phyloP scores from a whole-genome alignment of 495 filamentous ascomycete species.

The Lophium mytilinum region DNA sequence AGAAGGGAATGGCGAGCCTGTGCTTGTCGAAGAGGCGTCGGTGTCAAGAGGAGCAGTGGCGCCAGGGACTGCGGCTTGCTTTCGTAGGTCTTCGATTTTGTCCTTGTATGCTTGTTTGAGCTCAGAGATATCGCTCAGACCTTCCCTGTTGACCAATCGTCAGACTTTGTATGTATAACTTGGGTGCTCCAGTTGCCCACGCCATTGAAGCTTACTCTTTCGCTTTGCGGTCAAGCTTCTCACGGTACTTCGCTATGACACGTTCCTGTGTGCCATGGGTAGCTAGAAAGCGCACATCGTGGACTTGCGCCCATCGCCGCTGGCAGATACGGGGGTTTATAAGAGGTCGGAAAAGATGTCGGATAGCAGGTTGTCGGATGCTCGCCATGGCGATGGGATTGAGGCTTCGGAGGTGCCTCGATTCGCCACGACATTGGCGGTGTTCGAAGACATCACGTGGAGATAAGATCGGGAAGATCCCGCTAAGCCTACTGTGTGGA shows the following conservation, averaged over 20 bases:
- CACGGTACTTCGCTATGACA: slow-evolving; percentile 74
- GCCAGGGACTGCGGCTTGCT: slow-evolving; percentile 49
- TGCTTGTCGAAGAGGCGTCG: slow-evolving; percentile 16
- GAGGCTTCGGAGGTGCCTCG: too few relatives aligned
- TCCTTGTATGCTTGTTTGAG: slow-evolving; percentile 76
- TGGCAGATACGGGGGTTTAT: slow-evolving; percentile 39
- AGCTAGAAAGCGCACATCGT: slow-evolving; percentile 83
- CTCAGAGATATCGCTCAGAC: slow-evolving; percentile 62
- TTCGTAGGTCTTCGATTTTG: slow-evolving; percentile 61
- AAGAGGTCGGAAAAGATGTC: slow-evolving; percentile 24
- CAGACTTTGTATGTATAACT: background rate
- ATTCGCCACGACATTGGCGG: too few relatives aligned
- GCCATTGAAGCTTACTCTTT: slow-evolving; percentile 46
- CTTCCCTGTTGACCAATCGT: slow-evolving; percentile 46
- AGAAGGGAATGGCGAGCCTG: slow-evolving; percentile 3
- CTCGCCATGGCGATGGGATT: slow-evolving; percentile 1
- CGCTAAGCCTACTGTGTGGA: too few relatives aligned
- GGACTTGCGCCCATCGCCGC: slow-evolving; percentile 81
- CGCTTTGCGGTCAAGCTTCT: slow-evolving; percentile 79
- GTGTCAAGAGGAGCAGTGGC: slow-evolving; percentile 39
- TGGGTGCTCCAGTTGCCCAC: background rate
- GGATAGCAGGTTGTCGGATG: slow-evolving; percentile 26
- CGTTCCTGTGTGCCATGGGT: slow-evolving; percentile 53
- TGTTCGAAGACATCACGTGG: too few relatives aligned
- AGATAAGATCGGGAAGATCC: too few relatives aligned